A percentile compares a stretch with the other conserved stretches of the same genome.
Evolutionary conservation across 1,139 yeast genomes (phyloP).

Genomic region (Pichiaceae sp.): DNA sequence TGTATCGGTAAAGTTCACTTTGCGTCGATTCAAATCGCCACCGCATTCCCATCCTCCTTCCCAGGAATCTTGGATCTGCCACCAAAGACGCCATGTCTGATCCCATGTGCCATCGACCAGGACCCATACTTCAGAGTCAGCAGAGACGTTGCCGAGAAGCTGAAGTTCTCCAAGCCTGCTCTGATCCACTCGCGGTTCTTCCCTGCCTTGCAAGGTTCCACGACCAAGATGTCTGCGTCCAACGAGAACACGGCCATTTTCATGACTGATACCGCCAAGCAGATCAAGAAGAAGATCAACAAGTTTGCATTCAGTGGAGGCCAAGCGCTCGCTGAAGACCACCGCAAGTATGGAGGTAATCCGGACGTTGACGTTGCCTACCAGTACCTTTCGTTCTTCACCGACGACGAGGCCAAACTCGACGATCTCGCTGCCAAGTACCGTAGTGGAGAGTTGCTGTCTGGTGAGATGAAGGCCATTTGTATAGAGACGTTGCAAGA

Average conservation of each 20-base stretch:
- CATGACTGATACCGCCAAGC: conserved; percentile 91
- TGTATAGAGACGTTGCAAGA: conserved; percentile 76
- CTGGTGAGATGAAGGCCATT: conserved; percentile 89
- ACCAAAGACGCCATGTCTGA: conserved; percentile 84
- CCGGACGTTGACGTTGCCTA: conserved; percentile 94
- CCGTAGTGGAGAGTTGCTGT: conserved; percentile 71
- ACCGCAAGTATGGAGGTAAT: conserved; percentile 81
- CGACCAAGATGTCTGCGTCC: conserved; percentile 96
- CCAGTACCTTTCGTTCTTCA: conserved; percentile 85
- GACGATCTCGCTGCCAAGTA: conserved; percentile 56
- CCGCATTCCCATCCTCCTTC: conserved; percentile 93
- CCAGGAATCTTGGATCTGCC: conserved; percentile 87
- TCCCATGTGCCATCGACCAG: conserved; percentile 99
- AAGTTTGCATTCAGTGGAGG: conserved; percentile 98
- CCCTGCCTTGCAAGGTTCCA: conserved; percentile 97
- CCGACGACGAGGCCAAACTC: conserved; percentile 79
- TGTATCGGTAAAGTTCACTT: conserved; percentile 92
- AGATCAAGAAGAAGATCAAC: conserved; percentile 89
- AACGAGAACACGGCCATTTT: conserved; percentile 74
- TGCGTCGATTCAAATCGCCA: conserved; percentile 92
- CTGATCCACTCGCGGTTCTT: conserved; percentile 90
- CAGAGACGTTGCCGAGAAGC: conserved; percentile 93
- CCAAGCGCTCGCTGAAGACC: conserved; percentile 78
- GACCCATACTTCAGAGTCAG: conserved; percentile 98
- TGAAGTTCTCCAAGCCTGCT: conserved; percentile 86